Percentiles rank a stretch among this genome's conserved stretches.
Evolutionary conservation across 495 filamentous ascomycete species (phyloP).

Genomic region (Umbilicaria muhlenbergii): DNA sequence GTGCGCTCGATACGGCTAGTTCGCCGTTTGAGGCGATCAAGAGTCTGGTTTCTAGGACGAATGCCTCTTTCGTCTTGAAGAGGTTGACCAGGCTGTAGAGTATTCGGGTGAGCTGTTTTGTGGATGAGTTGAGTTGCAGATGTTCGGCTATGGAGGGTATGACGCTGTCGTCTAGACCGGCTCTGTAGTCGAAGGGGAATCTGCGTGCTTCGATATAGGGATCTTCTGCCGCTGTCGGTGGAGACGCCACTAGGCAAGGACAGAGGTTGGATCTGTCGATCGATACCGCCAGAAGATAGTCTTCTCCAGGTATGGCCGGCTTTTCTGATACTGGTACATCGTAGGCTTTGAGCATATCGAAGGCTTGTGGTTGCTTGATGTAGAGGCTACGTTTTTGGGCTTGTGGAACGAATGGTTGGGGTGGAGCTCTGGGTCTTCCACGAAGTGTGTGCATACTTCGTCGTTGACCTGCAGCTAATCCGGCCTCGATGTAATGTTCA

Average conservation of each 20-base stretch:
- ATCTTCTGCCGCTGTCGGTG: constrained; percentile 22
- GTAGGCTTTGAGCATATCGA: constrained; percentile 40
- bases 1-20: constrained; percentile 32
- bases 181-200: constrained; percentile 47
- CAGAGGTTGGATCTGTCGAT: constrained; percentile 46
- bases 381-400: constrained; percentile 41
- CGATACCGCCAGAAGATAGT: constrained; percentile 41
- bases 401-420: not conserved
- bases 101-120: constrained; percentile 28
- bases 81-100: constrained; percentile 40
- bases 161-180: constrained; percentile 17
- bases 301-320: constrained; percentile 17
- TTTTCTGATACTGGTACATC: constrained; percentile 31
- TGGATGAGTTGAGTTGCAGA: constrained; percentile 31
- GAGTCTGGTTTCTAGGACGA: constrained; percentile 37
- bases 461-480: constrained; percentile 13
- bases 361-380: constrained; percentile 39
- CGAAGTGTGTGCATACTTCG: constrained; percentile 37
- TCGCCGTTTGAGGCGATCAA: constrained; percentile 21
- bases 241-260: constrained; percentile 53
- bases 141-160: constrained; percentile 31
- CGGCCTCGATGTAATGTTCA: too few relatives aligned
- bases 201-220: constrained; percentile 24
- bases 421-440: constrained; percentile 6
- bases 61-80: constrained; percentile 55